Base-by-base conservation (phyloP, 495 filamentous ascomycete species). In the Hypoxylon trugodes region DNA sequence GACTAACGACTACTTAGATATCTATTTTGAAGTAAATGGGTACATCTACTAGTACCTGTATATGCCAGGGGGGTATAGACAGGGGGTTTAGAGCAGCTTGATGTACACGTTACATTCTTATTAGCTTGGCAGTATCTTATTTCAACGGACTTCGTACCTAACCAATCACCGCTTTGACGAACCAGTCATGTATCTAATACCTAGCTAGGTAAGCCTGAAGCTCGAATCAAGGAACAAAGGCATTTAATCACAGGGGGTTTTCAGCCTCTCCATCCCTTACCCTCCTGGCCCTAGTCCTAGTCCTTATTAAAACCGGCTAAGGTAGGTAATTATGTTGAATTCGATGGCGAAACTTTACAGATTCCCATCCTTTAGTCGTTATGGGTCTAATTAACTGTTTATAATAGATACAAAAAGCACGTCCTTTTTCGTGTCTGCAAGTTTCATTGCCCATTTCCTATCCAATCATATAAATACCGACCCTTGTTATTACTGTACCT, bases 231-330 rank as follows among this genome's bases (percentile, higher is more conserved):
- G 62, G 50, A 60, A 66, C 50, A 25, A 35, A 6, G n/a, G 5
- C 9, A 37, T 43, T 21, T 8, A 12, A 28, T n/a, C 22, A 4
- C 46, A 58, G 46, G 56, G 53, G 47, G n/a, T 51, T 38, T 54
- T 67, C 58, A 67, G 64, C 64, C 64, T 62, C 58, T 54, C 30
- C n/a, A n/a, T n/a, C n/a, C 40, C 26, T 30, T n/a, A 33, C 45
- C 16, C 18, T 13, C 8, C 38, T 35, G 45, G 45, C 18, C 46
- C 6, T 24, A 9, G 12, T 51, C 43, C 33, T 21, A 26, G 43
- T 49, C 21, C 43, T 51, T 60, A 66, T 40, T 10, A 24, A 9
- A 56, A 36, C 15, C 38, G 41, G 10, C 12, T 35, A 66, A 57
- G 50, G 21, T 32, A 57, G 51, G 33, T 15, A 42, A 47, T 41